A percentile compares a stretch with the other conserved stretches of the same genome.
phyloP scores from a whole-genome alignment of 1,139 yeast genomes.

The Diutina ranongensis region DNA sequence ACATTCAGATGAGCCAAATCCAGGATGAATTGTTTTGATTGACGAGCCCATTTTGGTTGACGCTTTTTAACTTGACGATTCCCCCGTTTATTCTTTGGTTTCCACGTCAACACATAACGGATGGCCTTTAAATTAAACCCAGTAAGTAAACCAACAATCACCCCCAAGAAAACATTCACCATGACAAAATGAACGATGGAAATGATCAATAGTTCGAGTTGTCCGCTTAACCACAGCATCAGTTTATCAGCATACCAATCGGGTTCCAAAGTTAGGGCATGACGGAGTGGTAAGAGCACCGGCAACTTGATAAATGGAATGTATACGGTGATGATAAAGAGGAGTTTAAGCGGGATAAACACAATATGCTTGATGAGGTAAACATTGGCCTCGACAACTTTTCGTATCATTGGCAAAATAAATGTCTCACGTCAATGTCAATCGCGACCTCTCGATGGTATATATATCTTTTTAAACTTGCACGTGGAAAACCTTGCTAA shows the following conservation, averaged over 20 bases:
- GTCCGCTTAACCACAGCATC: conserved; percentile 7
- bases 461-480: not conserved
- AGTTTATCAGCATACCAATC: conserved; percentile 3
- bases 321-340: conserved; percentile 5
- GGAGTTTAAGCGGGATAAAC: conserved; percentile 3
- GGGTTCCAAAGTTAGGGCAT: not conserved
- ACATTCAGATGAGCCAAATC: conserved; percentile 3
- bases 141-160: conserved; percentile 13
- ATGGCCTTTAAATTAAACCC: conserved; percentile 12
- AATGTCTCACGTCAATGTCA: too few species aligned
- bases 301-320: conserved; percentile 3
- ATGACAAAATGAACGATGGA: conserved; percentile 15
- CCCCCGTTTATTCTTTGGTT: not conserved
- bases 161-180: conserved; percentile 17
- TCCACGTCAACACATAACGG: conserved; percentile 7
- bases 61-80: not conserved
- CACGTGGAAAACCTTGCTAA: too few species aligned
- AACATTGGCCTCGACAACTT: conserved; percentile 1
- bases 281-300: not conserved
- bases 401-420: conserved; percentile 2
- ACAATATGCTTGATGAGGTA: conserved; percentile 2
- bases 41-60: conserved; percentile 3
- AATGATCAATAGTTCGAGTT: conserved; percentile 11
- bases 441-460: too few species aligned
- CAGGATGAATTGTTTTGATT: not conserved